Evolutionary conservation across 805 yeast species (phyloP).

Genomic region (Brettanomyces nanus): DNA sequence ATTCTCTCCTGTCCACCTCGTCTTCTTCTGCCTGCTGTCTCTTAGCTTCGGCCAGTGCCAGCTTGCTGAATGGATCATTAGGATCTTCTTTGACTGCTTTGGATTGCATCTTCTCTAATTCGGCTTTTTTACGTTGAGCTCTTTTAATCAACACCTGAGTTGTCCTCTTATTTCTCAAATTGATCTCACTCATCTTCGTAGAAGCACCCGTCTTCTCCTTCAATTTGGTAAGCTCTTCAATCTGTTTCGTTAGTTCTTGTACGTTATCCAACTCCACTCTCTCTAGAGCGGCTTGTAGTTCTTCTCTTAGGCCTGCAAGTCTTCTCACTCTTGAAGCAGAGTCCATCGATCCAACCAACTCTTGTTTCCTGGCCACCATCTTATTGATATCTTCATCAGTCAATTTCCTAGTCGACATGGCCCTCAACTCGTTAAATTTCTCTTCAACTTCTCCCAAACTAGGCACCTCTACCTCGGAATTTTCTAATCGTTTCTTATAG

Average conservation of each 20-base stretch:
- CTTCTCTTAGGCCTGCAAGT: conserved; percentile 63
- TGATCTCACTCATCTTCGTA: conserved; percentile 57
- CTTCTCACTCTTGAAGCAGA: conserved; percentile 72
- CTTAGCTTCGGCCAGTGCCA: conserved; percentile 50
- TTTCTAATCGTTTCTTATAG: conserved; percentile 53
- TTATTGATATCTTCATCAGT: conserved; percentile 69
- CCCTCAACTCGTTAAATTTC: conserved; percentile 54
- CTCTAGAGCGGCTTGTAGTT: conserved; percentile 67
- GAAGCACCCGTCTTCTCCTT: conserved; percentile 16
- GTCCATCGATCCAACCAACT: conserved; percentile 45
- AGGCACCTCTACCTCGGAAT: conserved; percentile 52
- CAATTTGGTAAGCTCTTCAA: conserved; percentile 28
- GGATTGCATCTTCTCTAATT: conserved; percentile 38
- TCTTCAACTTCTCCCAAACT: conserved; percentile 53
- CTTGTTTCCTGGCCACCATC: conserved; percentile 66
- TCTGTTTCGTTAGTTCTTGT: conserved; percentile 38
- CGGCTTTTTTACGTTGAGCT: conserved; percentile 66
- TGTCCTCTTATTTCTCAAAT: conserved; percentile 76
- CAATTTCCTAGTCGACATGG: conserved; percentile 56
- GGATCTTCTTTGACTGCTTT: conserved; percentile 29
- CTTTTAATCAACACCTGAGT: conserved; percentile 69
- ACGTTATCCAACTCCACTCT: conserved; percentile 37
- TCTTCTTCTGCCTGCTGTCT: too few species aligned
- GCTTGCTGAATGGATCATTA: conserved; percentile 77
- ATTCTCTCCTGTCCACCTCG: conserved; percentile 41